Base-by-base conservation (phyloP, 306 rosid genomes). In the Comarum palustre region DNA sequence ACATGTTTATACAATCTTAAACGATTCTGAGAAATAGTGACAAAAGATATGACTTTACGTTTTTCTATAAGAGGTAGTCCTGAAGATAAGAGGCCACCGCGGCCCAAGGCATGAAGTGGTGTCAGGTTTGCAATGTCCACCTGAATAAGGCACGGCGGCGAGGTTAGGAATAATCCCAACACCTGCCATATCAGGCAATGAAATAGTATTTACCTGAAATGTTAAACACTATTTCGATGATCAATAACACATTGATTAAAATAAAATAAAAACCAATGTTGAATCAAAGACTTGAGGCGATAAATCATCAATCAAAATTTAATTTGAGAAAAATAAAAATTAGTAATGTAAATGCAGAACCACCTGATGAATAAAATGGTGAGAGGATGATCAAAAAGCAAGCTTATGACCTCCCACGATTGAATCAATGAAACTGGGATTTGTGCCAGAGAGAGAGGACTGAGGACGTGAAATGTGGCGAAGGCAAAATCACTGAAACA, bases 121-220 rank as follows among this genome's bases (percentile, higher is more conserved):
- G 20, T 68, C 64, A 54, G 46, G 43, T 39, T 50, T 78, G 69
- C 58, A 48, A 67, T 55, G 65, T 51, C 67, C 72, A 59, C 74
- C 74, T 32, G 79, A 13, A 75, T 75, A 69, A 38, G 79, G 70
- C 54, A 76, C 4, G 61, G 85, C 74, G 47, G n/a, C n/a, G n/a
- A 69, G 72, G 51, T 80, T 73, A 39, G 81, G 84, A 69, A 74
- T 27, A 67, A 78, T 11, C 68, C 89, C 84, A 74, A 85, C 79
- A 68, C 84, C 79, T 61, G 88, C 83, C 60, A 79, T 57, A 54
- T 80, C 83, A 36, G 82, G 83, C 73, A 89, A 69, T 66, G 82
- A 67, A 77, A 84, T 66, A 34, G n/a, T n/a, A n/a, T n/a, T n/a
- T n/a, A 54, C 78, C 91, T 81, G 83, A 34, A 69, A 29, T 15